phyloP scores from a whole-genome alignment of 2,329 filamentous ascomycete species.

The Pseudocercospora cruenta region DNA sequence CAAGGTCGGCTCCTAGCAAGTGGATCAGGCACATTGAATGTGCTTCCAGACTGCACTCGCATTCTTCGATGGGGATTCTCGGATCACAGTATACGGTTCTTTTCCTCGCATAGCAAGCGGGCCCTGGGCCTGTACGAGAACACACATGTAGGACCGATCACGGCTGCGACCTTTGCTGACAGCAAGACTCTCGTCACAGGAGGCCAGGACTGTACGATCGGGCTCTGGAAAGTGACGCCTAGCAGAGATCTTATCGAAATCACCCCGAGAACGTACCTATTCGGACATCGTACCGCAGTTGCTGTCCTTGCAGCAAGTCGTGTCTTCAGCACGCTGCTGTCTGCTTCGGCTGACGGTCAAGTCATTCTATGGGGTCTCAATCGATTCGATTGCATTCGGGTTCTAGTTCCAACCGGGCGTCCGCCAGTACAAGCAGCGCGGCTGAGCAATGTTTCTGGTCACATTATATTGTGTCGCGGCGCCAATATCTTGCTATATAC shows the following conservation, averaged over 20 bases:
- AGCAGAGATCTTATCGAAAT: constrained; percentile 73
- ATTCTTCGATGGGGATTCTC: constrained; percentile 96
- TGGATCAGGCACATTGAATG: constrained; percentile 81
- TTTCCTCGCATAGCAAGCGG: constrained; percentile 83
- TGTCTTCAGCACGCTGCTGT: constrained; percentile 85
- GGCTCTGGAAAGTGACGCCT: constrained; percentile 73
- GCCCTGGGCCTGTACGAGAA: constrained; percentile 89
- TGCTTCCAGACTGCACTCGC: constrained; percentile 84
- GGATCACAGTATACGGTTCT: constrained; percentile 91
- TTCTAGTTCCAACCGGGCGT: constrained; percentile 59
- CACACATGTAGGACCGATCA: constrained; percentile 87
- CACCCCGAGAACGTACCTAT: constrained; percentile 75
- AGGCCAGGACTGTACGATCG: constrained; percentile 88
- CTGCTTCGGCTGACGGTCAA: constrained; percentile 78
- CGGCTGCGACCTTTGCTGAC: constrained; percentile 81
- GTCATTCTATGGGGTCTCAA: constrained; percentile 95
- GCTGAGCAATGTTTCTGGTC: constrained; percentile 89
- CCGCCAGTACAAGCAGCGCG: constrained; percentile 67
- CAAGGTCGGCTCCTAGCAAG: constrained; percentile 82
- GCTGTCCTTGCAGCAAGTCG: constrained; percentile 82
- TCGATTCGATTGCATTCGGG: constrained; percentile 74
- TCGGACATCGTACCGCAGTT: constrained; percentile 86
- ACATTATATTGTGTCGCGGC: constrained; percentile 82
- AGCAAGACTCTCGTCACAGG: constrained; percentile 89
- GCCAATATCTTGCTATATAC: constrained; percentile 78